Evolutionary conservation across 768 basidiomycete species (phyloP).

Genomic region (Lentinula sp.): DNA sequence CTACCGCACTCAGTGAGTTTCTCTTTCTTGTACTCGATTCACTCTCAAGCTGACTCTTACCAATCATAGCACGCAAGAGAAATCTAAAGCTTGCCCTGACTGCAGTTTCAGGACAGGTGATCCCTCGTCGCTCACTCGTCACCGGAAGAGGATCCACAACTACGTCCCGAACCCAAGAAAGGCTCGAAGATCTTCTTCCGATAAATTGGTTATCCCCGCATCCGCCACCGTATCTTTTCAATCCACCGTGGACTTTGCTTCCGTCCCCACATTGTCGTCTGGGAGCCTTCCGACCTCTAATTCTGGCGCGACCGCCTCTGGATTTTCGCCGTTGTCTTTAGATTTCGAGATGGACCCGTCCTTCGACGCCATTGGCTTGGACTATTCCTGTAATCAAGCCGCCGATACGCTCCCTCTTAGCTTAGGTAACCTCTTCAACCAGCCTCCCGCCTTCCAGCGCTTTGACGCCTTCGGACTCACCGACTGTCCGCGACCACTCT

Average conservation of each 20-base stretch:
- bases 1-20: background rate
- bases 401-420: background rate
- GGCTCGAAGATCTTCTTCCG: background rate
- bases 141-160: conserved; percentile 4
- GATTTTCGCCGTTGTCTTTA: background rate
- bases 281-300: background rate
- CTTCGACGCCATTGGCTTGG: background rate
- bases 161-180: conserved; percentile 1
- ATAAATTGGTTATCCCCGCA: background rate
- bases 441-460: background rate
- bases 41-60: too few species aligned
- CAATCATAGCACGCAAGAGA: background rate
- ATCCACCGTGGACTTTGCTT: background rate
- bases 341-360: background rate
- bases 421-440: background rate
- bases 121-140: background rate
- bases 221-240: background rate
- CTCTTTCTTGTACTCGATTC: background rate
- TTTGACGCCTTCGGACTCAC: background rate
- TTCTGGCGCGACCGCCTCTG: background rate
- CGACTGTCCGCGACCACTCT: background rate
- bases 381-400: background rate
- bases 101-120: background rate
- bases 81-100: background rate
- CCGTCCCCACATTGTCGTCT: background rate